Conservation (phyloP, 1,139 yeast species). For the Geotrichum aggregatum region DNA sequence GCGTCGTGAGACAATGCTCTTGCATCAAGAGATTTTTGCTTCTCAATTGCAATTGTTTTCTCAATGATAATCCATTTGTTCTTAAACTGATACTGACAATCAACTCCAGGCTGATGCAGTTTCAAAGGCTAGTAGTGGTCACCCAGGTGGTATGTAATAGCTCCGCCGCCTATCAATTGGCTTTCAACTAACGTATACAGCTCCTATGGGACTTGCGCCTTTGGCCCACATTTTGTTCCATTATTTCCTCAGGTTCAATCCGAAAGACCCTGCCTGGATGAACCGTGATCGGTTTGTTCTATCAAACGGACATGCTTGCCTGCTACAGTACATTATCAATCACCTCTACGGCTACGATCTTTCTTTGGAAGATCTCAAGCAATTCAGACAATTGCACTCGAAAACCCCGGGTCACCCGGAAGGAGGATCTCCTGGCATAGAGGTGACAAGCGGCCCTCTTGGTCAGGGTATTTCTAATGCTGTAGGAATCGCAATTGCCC, state of each 20-base stretch:
- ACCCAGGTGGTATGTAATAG: slow-evolving; percentile 68
- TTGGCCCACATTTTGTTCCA: slow-evolving; percentile 73
- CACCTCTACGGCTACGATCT: slow-evolving; percentile 82
- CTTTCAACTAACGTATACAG: slow-evolving; percentile 17
- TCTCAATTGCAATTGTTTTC: too few species aligned
- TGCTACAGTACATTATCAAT: slow-evolving; percentile 78
- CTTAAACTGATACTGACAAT: background rate
- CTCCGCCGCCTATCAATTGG: background rate
- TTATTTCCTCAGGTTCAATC: slow-evolving; percentile 75
- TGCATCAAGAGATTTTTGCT: too few species aligned
- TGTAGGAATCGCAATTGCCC: slow-evolving; percentile 95
- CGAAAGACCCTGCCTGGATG: slow-evolving; percentile 86
- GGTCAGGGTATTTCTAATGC: slow-evolving; percentile 98
- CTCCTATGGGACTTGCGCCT: slow-evolving; percentile 97
- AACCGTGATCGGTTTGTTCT: slow-evolving; percentile 94
- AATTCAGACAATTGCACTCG: slow-evolving; percentile 86
- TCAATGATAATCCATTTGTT: too few species aligned
- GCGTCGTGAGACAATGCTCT: too few species aligned
- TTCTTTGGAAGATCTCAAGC: slow-evolving; percentile 79
- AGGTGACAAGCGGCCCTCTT: slow-evolving; percentile 97
- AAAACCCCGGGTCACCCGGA: slow-evolving; percentile 99
- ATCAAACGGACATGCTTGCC: slow-evolving; percentile 97
- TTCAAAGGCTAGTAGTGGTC: slow-evolving; percentile 90
- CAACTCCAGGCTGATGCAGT: slow-evolving; percentile 65
- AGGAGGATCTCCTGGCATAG: slow-evolving; percentile 74